Percentiles rank a stretch among this genome's conserved stretches.
These are phyloP conservation scores for Plasmodium vivax DNA, from an alignment of 169 alveolate genomes.

Conservation along the genomic window DNA sequence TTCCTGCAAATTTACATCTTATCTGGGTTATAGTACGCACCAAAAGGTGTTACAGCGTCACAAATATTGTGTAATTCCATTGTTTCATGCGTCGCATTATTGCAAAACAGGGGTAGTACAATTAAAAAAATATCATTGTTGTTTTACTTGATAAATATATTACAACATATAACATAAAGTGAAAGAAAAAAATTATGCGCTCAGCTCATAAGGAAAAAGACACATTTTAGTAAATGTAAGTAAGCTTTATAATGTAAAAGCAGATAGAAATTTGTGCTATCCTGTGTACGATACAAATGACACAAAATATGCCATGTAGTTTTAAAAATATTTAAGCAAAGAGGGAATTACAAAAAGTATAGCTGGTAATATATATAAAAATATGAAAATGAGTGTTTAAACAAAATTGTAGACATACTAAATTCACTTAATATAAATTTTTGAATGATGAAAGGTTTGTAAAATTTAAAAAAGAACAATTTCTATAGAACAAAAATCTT, in stretches of 20 bases:
- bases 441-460: background rate
- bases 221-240: background rate
- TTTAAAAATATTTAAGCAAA: background rate
- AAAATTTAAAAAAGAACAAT: background rate
- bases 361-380: background rate
- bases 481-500: background rate
- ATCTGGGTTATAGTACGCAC: background rate
- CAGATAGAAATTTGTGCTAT: background rate
- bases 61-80: background rate
- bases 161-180: background rate
- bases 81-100: background rate
- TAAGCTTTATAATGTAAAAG: background rate
- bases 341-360: background rate
- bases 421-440: background rate
- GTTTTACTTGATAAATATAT: background rate
- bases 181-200: background rate
- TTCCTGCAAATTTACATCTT: background rate
- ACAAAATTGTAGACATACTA: background rate
- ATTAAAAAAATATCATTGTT: background rate
- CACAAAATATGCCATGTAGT: background rate
- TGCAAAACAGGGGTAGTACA: background rate
- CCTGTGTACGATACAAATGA: background rate
- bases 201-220: background rate
- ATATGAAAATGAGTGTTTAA: background rate
- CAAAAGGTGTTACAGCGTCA: background rate